phyloP scores from a whole-genome alignment of 1,139 yeast genomes.

The Zygoascus sp. region DNA sequence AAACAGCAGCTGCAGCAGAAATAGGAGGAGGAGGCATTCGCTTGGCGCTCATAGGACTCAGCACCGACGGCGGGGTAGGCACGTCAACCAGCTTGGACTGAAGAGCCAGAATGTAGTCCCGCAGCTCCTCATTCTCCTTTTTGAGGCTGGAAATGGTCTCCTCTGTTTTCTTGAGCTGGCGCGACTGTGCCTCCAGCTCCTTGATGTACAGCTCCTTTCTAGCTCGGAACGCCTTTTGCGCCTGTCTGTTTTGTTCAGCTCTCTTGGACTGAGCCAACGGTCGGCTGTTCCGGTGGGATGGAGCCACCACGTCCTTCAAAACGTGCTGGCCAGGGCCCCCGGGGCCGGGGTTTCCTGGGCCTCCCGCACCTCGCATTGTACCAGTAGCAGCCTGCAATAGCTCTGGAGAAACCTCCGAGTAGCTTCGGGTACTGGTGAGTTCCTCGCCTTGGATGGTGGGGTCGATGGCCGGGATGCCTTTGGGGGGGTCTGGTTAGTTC shows the following conservation, averaged over 20 bases:
- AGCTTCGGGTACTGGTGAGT: background rate
- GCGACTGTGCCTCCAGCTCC: conserved; percentile 68
- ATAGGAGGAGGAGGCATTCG: background rate
- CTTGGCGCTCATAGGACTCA: conserved; percentile 1
- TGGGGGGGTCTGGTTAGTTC: background rate
- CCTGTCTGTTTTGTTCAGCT: conserved; percentile 84
- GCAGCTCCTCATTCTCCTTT: conserved; percentile 64
- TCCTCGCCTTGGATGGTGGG: conserved; percentile 10
- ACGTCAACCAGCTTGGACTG: conserved; percentile 60
- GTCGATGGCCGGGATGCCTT: conserved; percentile 7
- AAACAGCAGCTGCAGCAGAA: background rate
- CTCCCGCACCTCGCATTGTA: conserved; percentile 10
- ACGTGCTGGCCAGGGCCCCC: conserved; percentile 10
- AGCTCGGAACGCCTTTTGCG: conserved; percentile 82
- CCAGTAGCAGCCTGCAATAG: conserved; percentile 7
- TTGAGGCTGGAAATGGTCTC: conserved; percentile 60
- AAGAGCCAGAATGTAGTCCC: conserved; percentile 66
- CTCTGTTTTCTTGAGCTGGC: conserved; percentile 54
- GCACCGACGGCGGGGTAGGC: conserved; percentile 20
- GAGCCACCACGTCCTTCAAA: conserved; percentile 7
- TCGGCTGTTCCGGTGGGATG: conserved; percentile 31
- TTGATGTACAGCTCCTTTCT: conserved; percentile 73
- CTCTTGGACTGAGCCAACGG: conserved; percentile 65
- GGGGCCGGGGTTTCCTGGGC: conserved; percentile 10
- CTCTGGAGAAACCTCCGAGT: conserved; percentile 5